Conservation (phyloP, 805 yeast genomes). For the Yarrowia sp. region DNA sequence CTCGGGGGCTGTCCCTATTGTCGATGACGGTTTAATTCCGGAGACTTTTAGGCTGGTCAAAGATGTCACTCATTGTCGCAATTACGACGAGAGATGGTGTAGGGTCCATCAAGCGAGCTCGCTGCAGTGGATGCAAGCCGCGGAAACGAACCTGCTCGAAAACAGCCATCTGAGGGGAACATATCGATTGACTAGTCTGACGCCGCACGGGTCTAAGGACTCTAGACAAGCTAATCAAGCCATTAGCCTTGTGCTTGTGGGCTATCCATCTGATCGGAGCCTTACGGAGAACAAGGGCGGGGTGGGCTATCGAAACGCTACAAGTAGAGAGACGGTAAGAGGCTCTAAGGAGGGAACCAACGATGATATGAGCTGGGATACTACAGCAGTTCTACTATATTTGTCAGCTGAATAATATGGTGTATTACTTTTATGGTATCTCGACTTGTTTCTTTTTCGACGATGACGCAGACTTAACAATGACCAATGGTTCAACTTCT, state of each 20-base stretch:
- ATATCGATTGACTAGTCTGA: neutral
- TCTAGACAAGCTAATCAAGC: no score
- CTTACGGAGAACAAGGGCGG: neutral
- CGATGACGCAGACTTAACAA: constrained; percentile 1
- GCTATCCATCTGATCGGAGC: neutral
- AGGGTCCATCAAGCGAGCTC: neutral
- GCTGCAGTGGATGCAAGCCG: neutral
- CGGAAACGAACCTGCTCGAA: no score
- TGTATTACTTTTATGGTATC: no score
- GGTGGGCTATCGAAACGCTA: neutral
- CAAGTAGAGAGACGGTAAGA: no score
- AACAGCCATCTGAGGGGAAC: neutral
- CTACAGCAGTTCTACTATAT: no score
- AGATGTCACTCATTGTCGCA: no score
- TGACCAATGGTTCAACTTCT: constrained; percentile 13
- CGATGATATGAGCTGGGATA: no score
- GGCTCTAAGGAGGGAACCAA: no score
- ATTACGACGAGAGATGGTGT: neutral
- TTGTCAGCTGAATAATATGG: no score
- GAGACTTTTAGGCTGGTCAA: no score
- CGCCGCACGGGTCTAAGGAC: neutral
- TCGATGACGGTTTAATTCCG: neutral
- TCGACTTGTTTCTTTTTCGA: no score
- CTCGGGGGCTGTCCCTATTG: neutral
- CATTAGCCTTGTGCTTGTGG: neutral